phyloP scores from a whole-genome alignment of 352 stramenopile genomes.

The Globisporangium paroecandrum region DNA sequence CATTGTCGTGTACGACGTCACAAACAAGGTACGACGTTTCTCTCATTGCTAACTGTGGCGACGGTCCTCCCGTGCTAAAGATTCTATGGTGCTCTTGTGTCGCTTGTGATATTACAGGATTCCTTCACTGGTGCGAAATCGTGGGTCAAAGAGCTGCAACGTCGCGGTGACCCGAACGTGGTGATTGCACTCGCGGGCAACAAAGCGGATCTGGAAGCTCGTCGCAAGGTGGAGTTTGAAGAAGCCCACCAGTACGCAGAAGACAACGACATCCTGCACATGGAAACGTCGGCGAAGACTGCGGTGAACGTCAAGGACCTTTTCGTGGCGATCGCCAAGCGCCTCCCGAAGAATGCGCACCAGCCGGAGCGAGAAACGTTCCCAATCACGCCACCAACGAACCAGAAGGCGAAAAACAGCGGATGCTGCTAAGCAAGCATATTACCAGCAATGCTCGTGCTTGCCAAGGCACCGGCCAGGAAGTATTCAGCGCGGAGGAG shows the following conservation, averaged over 20 bases:
- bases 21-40: constrained; percentile 83
- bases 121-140: constrained; percentile 98
- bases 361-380: constrained; percentile 83
- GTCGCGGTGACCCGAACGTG: constrained; percentile 96
- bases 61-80: background rate
- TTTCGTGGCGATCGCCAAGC: constrained; percentile 96
- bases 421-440: constrained; percentile 62
- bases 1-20: constrained; percentile 97
- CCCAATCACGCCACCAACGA: constrained; percentile 72
- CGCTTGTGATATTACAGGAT: constrained; percentile 53
- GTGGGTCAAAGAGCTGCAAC: constrained; percentile 99
- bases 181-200: constrained; percentile 97
- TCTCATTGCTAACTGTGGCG: background rate
- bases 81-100: background rate
- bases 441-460: constrained; percentile 16
- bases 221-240: constrained; percentile 95
- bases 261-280: constrained; percentile 98
- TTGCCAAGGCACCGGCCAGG: background rate
- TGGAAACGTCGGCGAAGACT: constrained; percentile 99
- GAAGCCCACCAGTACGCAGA: constrained; percentile 98
- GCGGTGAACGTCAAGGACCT: constrained; percentile 98
- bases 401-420: constrained; percentile 65
- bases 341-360: constrained; percentile 77
- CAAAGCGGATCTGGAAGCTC: constrained; percentile 97
- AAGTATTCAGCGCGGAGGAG: background rate